Evolutionary conservation across 805 yeast genomes (phyloP), one percentile per base, ranked within the genome.

Genomic region (Grigorovia transvaalensis): DNA sequence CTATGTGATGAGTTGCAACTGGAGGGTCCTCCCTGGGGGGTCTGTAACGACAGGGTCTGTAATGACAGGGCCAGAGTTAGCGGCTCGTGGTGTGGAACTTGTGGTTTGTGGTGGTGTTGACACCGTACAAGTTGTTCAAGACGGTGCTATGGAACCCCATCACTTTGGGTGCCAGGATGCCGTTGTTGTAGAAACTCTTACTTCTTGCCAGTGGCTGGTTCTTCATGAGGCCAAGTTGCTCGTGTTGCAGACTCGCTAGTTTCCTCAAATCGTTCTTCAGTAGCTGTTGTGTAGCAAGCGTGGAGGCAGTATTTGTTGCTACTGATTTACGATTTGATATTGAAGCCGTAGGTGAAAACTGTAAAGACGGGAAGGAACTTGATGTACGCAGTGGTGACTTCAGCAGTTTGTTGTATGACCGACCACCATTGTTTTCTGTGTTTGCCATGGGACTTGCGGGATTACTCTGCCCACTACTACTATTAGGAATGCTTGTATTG

Each of bases 61-160:
- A 33, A 33, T 33, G 38, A 13, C n/a, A 33, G 11, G 9, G 9
- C 9, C 4, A 11, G 11, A 3, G 15, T 33, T 33, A 33, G 38
- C 38, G 38, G 38, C 15, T 8, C 40, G 38, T 38, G 11, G 23
- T 5, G 44, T 20, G 19, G 49, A 13, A 38, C 19, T 40, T 33
- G 15, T 15, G 23, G 9, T 13, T 40, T 46, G 29, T 19, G 13
- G 23, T 40, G 15, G 18, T 7, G 18, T 38, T 47, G 17, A 47
- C 33, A 23, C 57, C 57, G 17, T 54, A 54, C 2, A 54, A 13
- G 17, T 48, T 52, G 45, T 54, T 54, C n/a, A 54, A 40, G 11
- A 54, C 29, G 2, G 49, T 20, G 29, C 48, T 54, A 38, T 52
- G 52, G 46, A 54, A 54, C 11, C 57, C 57, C n/a, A 33, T 33